Percentiles rank a stretch among this genome's conserved stretches.
Conservation (phyloP, 768 basidiomycete genomes). For the Boletus rubropictus region DNA sequence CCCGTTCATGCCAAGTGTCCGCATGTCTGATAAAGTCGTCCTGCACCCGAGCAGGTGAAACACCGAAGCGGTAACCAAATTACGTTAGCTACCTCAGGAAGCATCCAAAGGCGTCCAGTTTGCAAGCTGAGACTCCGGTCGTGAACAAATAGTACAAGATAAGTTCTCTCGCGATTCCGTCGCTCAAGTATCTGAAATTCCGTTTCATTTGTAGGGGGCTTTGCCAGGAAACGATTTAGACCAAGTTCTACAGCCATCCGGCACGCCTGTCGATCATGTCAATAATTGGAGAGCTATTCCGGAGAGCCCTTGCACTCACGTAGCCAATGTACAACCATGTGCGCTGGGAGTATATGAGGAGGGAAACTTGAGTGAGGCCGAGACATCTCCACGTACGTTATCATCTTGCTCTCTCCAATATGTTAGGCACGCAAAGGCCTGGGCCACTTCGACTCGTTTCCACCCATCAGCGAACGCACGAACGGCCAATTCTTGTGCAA, state of each 20-base stretch:
- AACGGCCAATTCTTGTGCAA: constrained; percentile 70
- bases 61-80: constrained; percentile 1
- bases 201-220: constrained; percentile 54
- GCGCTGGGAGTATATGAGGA: constrained; percentile 40
- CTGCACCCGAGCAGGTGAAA: constrained; percentile 21
- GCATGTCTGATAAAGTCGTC: constrained; percentile 72
- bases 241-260: constrained; percentile 85
- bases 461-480: constrained; percentile 73
- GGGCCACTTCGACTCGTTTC: constrained; percentile 82
- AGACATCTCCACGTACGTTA: constrained; percentile 42
- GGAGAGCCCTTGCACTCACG: constrained; percentile 37
- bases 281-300: constrained; percentile 1
- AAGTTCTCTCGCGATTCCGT: constrained; percentile 80
- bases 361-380: neutral
- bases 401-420: constrained; percentile 91
- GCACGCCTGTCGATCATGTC: constrained; percentile 49
- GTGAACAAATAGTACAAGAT: constrained; percentile 80
- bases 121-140: constrained; percentile 84
- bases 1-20: constrained; percentile 63
- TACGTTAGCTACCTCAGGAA: constrained; percentile 51
- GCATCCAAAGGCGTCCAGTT: constrained; percentile 84
- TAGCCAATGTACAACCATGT: constrained; percentile 89
- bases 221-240: constrained; percentile 61
- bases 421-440: constrained; percentile 82
- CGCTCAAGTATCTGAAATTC: constrained; percentile 66